Conservation (phyloP, 768 basidiomycete species). For the Amanita fuliginea region DNA sequence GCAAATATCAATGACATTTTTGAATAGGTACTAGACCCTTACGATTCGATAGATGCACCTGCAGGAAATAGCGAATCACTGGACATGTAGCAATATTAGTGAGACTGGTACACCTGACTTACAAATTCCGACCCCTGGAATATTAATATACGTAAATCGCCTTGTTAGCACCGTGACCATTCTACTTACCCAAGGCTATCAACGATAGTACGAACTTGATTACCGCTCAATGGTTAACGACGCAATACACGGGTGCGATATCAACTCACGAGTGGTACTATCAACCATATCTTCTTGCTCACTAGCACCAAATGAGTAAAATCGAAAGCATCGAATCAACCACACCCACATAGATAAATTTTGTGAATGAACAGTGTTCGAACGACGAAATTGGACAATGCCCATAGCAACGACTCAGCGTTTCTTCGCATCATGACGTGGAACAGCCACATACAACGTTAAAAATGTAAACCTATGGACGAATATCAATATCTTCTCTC, state of each 20-base stretch:
- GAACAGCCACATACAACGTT: constrained; percentile 32
- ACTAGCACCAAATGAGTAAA: constrained; percentile 16
- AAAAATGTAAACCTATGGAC: constrained; percentile 35
- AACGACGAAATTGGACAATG: constrained; percentile 37
- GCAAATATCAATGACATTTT: too few species aligned
- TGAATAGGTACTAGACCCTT: too few species aligned
- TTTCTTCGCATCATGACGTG: not conserved
- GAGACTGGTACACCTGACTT: constrained; percentile 11
- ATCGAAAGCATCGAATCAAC: not conserved
- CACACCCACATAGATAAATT: constrained; percentile 35
- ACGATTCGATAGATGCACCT: too few species aligned
- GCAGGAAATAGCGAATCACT: not conserved
- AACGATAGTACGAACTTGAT: constrained; percentile 24
- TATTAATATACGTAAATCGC: not conserved
- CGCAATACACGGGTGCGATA: not conserved
- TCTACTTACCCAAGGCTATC: constrained; percentile 33
- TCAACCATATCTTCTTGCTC: constrained; percentile 32
- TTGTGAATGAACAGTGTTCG: constrained; percentile 40
- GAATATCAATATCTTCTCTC: too few species aligned
- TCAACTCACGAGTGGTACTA: constrained; percentile 33
- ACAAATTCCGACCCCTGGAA: constrained; percentile 26
- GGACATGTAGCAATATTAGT: not conserved
- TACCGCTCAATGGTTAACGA: not conserved
- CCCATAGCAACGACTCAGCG: constrained; percentile 17
- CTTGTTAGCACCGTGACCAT: not conserved